Evolutionary conservation across 495 filamentous ascomycete species (phyloP), one percentile per base, ranked within the genome.

Genomic region (Entonaema liquescens): DNA sequence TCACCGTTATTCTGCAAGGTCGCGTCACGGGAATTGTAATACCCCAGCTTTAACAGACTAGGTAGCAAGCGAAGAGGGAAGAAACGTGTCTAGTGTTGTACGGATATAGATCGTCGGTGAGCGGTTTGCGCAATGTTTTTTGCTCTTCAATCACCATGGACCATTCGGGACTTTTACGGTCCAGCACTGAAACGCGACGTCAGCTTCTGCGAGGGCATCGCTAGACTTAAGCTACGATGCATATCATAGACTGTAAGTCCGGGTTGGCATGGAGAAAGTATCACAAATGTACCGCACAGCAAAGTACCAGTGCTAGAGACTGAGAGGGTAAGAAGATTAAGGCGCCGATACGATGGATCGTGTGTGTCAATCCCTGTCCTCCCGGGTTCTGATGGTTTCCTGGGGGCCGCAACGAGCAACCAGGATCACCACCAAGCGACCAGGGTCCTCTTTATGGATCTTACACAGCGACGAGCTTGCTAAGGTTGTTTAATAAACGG

Each of bases 1-100:
- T 57, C 54, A 15, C 54, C 67, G 59, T 53, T 35, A 47, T 55
- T 60, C 55, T 58, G 40, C 50, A 68, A 12, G 25, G 47, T n/a
- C 21, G 9, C 44, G 35, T 60, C 67, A 59, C 59, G 60, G 23
- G 59, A 31, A 33, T 59, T 17, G 44, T 35, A 36, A 28, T 21
- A 64, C 57, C 59, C 44, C 49, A 47, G 42, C 42, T 47, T 3
- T 53, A 2, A 17, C 28, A 19, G n/a, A 3, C 23, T 36, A n/a
- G n/a, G n/a, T n/a, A 64, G 33, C 44, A 59, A 59, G 31, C 33
- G 50, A 52, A 2, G 12, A 47, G 15, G 59, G n/a, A n/a, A 57
- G 52, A 59, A 64, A 64, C 60, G 60, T 69, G 66, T 63, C 66
- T 13, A 52, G 31, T 8, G 26, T 59, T 66, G 59, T 57, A 58